Evolutionary conservation across 768 basidiomycete species (phyloP).

Genomic region (Candolleomyces efflorescens): DNA sequence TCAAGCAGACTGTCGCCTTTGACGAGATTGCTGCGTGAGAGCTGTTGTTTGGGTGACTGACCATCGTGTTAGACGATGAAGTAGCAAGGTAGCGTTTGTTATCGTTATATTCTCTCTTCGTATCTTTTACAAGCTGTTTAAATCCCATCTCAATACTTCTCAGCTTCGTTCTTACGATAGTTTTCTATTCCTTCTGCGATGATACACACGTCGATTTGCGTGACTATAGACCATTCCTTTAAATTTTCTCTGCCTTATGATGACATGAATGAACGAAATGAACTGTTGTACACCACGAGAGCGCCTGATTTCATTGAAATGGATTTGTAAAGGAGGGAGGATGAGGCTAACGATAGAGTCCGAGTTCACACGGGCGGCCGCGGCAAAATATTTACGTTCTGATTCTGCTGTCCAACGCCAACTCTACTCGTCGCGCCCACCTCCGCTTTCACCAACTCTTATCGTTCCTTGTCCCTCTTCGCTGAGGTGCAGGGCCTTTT

Average conservation of each 20-base stretch:
- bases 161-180: background rate
- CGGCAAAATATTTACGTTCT: constrained; percentile 2
- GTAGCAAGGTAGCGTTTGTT: constrained; percentile 2
- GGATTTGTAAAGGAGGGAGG: background rate
- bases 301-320: background rate
- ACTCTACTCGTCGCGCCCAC: background rate
- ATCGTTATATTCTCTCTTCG: background rate
- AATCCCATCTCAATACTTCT: background rate
- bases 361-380: background rate
- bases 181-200: background rate
- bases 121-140: background rate
- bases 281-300: no score
- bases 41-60: background rate
- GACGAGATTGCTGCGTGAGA: constrained; percentile 25
- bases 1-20: constrained; percentile 31
- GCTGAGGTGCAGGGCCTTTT: constrained; percentile 1
- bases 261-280: background rate
- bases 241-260: no score
- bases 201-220: background rate
- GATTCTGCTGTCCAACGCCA: constrained; percentile 1
- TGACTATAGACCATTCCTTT: background rate
- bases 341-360: constrained; percentile 1
- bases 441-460: background rate
- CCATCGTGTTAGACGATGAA: constrained; percentile 1
- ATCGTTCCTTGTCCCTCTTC: constrained; percentile 2